Evolutionary conservation across 2,329 filamentous ascomycete species (phyloP).

Genomic region (Pseudogymnoascus sp.): DNA sequence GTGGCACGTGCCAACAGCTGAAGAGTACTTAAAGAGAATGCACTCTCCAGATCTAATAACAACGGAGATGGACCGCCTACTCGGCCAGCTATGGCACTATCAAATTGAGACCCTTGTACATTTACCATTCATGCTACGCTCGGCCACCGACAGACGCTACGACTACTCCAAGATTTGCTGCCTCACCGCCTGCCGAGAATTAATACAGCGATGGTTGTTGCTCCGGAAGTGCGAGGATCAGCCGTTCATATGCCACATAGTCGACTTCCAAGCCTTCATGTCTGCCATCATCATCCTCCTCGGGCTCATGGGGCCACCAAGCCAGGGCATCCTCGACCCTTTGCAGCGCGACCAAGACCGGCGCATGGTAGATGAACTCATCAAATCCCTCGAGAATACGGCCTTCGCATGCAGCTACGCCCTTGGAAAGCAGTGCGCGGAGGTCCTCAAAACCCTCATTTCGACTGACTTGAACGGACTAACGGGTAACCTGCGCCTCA

Average conservation of each 20-base stretch:
- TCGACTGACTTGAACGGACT: constrained; percentile 11
- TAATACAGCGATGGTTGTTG: constrained; percentile 22
- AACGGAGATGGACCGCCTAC: constrained; percentile 18
- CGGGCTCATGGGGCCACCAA: constrained; percentile 17
- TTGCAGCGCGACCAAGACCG: constrained; percentile 18
- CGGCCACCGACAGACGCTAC: constrained; percentile 23
- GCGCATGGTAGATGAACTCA: constrained; percentile 18
- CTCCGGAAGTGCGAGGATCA: constrained; percentile 15
- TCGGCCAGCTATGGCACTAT: constrained; percentile 25
- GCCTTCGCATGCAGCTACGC: constrained; percentile 7
- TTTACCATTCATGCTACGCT: constrained; percentile 27
- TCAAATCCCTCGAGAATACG: constrained; percentile 19
- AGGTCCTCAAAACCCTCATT: constrained; percentile 24
- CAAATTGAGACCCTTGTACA: constrained; percentile 24
- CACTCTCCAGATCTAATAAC: constrained; percentile 11
- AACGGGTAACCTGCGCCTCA: constrained; percentile 22
- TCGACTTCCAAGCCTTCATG: constrained; percentile 26
- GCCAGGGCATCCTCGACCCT: constrained; percentile 11
- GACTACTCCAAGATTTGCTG: constrained; percentile 27
- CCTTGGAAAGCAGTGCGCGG: constrained; percentile 20
- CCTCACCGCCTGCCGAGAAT: constrained; percentile 23
- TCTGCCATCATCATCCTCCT: constrained; percentile 24
- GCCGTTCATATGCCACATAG: constrained; percentile 23
- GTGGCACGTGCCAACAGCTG: constrained; percentile 22
- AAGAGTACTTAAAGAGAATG: neutral